A percentile compares a stretch with the other conserved stretches of the same genome.
Conservation (phyloP, 2,329 filamentous ascomycete species). For the Calonectria hawksworthii region DNA sequence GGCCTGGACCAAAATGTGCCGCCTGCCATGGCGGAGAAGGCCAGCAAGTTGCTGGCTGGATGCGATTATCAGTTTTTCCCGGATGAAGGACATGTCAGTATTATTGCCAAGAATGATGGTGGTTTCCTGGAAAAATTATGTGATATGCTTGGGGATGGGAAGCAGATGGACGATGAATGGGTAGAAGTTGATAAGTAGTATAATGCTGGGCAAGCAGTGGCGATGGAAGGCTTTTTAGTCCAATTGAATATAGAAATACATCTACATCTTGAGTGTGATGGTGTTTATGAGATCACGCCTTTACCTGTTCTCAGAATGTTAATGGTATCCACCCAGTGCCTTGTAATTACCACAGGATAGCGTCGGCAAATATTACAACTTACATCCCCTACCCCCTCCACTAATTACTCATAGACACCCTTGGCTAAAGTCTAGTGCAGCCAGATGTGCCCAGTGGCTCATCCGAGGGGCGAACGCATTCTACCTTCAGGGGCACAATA, state of each 20-base stretch:
- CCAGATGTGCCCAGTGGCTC: no score
- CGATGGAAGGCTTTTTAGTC: not conserved
- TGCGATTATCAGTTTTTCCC: conserved; percentile 14
- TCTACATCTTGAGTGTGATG: no score
- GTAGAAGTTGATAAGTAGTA: not conserved
- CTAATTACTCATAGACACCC: no score
- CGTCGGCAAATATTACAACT: no score
- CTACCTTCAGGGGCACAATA: no score
- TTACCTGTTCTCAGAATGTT: no score
- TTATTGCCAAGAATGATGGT: not conserved
- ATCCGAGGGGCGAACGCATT: no score
- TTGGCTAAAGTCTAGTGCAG: no score
- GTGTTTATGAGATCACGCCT: no score
- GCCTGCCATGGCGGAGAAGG: conserved; percentile 25
- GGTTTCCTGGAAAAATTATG: conserved; percentile 2
- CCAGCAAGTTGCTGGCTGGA: conserved; percentile 7
- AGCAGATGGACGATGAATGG: not conserved
- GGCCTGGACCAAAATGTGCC: conserved; percentile 26
- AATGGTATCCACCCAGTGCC: no score
- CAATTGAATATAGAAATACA: not conserved
- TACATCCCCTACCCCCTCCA: no score
- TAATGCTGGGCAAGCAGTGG: not conserved
- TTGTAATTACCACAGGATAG: no score
- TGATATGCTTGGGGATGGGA: not conserved
- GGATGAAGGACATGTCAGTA: conserved; percentile 23